Conservation (phyloP, 257 asterid species). For the Salvia hispanica region DNA sequence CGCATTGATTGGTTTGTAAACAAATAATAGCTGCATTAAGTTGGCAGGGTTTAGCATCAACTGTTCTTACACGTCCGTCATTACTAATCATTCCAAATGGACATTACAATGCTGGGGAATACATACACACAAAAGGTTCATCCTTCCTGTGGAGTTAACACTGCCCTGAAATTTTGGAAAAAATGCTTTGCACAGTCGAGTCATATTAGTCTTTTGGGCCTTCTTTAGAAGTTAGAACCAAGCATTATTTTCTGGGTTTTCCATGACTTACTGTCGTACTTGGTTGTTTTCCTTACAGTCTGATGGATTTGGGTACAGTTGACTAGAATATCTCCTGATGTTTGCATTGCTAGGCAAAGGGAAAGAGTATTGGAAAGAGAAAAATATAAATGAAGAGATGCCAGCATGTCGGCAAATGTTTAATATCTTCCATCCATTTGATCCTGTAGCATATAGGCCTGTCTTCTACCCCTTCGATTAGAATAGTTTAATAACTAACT, state of each 20-base stretch:
- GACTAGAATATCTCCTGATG: conserved; percentile 29
- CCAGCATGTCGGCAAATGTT: conserved; percentile 94
- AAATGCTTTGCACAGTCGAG: conserved; percentile 11
- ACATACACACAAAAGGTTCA: conserved; percentile 3
- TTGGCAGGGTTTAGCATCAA: conserved; percentile 6
- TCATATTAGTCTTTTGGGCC: not conserved
- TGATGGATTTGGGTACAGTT: conserved; percentile 24
- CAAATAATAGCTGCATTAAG: not conserved
- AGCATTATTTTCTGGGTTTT: conserved; percentile 1
- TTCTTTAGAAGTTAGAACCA: not conserved
- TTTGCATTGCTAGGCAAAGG: conserved; percentile 64
- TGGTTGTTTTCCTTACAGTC: conserved; percentile 18
- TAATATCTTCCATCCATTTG: conserved; percentile 95
- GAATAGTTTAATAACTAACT: conserved; percentile 16
- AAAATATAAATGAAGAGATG: conserved; percentile 80
- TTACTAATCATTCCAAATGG: conserved; percentile 7
- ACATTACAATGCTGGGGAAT: not conserved
- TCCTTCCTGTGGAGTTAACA: conserved; percentile 3
- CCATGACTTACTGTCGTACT: not conserved
- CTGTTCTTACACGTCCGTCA: not conserved
- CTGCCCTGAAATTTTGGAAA: conserved; percentile 1
- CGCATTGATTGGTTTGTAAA: not conserved
- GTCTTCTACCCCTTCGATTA: conserved; percentile 15
- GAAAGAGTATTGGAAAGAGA: conserved; percentile 79
- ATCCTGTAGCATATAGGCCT: conserved; percentile 96